Conservation (phyloP, 495 filamentous ascomycete genomes). For the Penicillium herquei region DNA sequence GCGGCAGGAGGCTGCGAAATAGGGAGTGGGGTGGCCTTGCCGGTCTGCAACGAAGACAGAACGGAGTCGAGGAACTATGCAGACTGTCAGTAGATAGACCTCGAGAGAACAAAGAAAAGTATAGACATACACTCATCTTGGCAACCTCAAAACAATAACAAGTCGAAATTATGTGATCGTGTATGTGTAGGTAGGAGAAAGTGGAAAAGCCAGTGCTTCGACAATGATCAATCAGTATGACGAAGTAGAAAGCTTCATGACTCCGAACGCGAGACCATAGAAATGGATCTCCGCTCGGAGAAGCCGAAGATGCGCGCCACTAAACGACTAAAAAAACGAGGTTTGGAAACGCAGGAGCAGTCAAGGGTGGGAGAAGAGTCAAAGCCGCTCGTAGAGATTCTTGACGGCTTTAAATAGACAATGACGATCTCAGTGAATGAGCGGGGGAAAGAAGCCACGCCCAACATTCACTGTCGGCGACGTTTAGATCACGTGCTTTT, state of each 20-base stretch:
- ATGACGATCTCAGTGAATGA: conserved; percentile 13
- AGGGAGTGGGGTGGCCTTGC: conserved; percentile 33
- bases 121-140: conserved; percentile 50
- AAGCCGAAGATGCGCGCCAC: background rate
- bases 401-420: conserved; percentile 4
- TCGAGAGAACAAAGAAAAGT: background rate
- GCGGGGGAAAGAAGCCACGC: conserved; percentile 9
- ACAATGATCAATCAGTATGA: conserved; percentile 32
- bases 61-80: conserved; percentile 58
- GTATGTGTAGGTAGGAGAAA: background rate
- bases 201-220: background rate
- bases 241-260: conserved; percentile 45
- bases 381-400: background rate
- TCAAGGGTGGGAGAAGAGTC: background rate
- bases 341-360: background rate
- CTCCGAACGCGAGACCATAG: conserved; percentile 34
- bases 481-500: conserved; percentile 29
- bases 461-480: conserved; percentile 10
- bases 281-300: conserved; percentile 19
- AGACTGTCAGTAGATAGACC: conserved; percentile 19
- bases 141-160: background rate
- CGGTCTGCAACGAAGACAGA: conserved; percentile 53
- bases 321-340: background rate
- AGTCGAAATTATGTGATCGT: background rate
- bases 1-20: conserved; percentile 30